Conservation (phyloP, 208 protist species). For the Leptomonas seymouri region DNA sequence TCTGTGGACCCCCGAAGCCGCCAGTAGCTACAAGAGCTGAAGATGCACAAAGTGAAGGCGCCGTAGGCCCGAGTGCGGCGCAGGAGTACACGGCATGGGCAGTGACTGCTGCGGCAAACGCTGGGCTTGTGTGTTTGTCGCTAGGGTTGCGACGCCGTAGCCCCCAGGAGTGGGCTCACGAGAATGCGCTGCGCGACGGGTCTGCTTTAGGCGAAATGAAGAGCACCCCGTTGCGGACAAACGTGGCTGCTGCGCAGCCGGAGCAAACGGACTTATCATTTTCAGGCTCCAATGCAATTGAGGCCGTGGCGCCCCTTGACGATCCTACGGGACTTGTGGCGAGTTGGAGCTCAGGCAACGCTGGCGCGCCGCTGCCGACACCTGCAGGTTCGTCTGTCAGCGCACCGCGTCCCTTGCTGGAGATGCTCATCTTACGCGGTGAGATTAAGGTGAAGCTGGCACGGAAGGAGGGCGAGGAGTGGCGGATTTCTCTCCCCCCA, state of each 20-base stretch:
- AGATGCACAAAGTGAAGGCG: not conserved
- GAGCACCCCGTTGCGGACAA: not conserved
- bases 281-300: not conserved
- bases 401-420: constrained; percentile 15
- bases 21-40: not conserved
- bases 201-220: not conserved
- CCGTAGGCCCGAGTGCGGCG: not conserved
- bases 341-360: not conserved
- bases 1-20: constrained; percentile 22
- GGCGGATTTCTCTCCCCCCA: constrained; percentile 22
- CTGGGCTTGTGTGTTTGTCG: constrained; percentile 45
- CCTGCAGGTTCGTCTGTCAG: not conserved
- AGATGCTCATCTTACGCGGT: constrained; percentile 27
- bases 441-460: constrained; percentile 26
- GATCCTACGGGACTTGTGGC: constrained; percentile 2
- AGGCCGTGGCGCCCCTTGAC: not conserved
- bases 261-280: not conserved
- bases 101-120: constrained; percentile 48
- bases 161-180: constrained; percentile 11
- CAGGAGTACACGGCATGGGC: constrained; percentile 53
- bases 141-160: constrained; percentile 48
- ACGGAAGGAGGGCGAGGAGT: constrained; percentile 22
- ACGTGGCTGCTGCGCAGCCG: not conserved
- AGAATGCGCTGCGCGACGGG: not conserved
- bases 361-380: not conserved